Base-by-base conservation (phyloP, 2,329 filamentous ascomycete genomes). In the Pseudopithomyces chartarum region DNA sequence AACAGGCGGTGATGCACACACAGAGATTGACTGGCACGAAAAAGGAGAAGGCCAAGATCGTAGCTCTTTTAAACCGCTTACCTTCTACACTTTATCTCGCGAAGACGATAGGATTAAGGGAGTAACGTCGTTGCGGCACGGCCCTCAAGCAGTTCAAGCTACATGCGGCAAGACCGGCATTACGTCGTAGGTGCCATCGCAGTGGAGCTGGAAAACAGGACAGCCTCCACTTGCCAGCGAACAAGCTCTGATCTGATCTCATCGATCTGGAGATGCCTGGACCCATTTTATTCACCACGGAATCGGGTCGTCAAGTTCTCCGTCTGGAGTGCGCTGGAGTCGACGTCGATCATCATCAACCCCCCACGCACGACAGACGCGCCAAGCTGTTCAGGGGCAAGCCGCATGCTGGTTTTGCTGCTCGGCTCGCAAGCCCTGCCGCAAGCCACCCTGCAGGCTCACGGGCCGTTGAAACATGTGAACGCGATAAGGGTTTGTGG, bases 401-500 rank as follows among this genome's bases (percentile, higher is more conserved):
- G 12, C 46, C 33, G 33, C 46, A 33, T 26, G 33, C 20, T 11
- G 7, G 19, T 23, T 12, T 39, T 33, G 26, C 32, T 36, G 47
- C 17, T 6, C 6, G 50, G 52, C 33, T 42, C 22, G 47, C 54
- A 40, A 42, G 52, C 58, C 53, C 17, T 52, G 39, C 55, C 55
- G 58, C 55, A 55, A 44, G 51, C 54, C 54, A 39, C 22, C 33
- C n/a, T 20, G 45, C 45, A n/a, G 11, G 38, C 32, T 43, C 55
- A 20, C 20, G 53, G 45, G 44, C 55, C 50, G 56, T 57, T 61
- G 56, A 55, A 57, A 59, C 59, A 52, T 43, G 26, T 47, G 42
- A 46, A 47, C 34, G 49, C 55, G 53, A 56, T 52, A 57, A 58
- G 42, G 44, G 36, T 49, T 7, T 32, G 17, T 6, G n/a, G 3